Base-by-base conservation (phyloP, 177 flowering plant species). In the Tripterygium wilfordii region DNA sequence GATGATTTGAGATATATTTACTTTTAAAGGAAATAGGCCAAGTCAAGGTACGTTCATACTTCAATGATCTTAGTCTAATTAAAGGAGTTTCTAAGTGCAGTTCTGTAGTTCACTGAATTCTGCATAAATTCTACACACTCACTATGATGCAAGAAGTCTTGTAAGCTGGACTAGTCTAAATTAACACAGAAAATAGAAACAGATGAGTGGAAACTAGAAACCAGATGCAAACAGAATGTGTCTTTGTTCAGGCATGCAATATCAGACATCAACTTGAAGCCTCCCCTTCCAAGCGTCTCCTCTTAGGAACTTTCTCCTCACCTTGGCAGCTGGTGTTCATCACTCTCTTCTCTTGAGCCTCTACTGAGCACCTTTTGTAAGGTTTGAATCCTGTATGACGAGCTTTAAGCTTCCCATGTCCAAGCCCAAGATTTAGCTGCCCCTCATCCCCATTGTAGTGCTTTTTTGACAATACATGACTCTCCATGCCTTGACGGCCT, bases 311-410 rank as follows among this genome's bases (percentile, higher is more conserved):
- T 42, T 67, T 82, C 63, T 79, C 92, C 57, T 77, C 86, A 23
- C 54, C 68, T 60, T 72, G 79, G 66, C 54, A 41, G 56, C 58
- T 45, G 49, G 54, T 55, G 48, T 40, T 68, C 28, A 51, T 44
- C 29, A 68, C 38, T 51, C 71, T 55, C 47, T 57, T 60, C 55
- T 81, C 96, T 49, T 74, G 77, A 42, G 77, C 83, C 64, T 87
- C 96, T 41, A 70, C 51, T 8, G 86, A 81, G 66, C 95, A 88
- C 61, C 96, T 78, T 58, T 91, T 91, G 78, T 91, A 91, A 8
- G 98, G 98, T 63, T 83, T 88, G 60, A 91, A 91, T 14, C 98
- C 96, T 23, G 83, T 82, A 57, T 76, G 61, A 14, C 76, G 64
- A 36, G 65, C 49, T 60, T 72, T 79, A 13, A 67, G 61, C 56